A percentile compares a stretch with the other conserved stretches of the same genome.
Conservation (phyloP, 1,139 yeast species). For the Lodderomyces jiufengensis region DNA sequence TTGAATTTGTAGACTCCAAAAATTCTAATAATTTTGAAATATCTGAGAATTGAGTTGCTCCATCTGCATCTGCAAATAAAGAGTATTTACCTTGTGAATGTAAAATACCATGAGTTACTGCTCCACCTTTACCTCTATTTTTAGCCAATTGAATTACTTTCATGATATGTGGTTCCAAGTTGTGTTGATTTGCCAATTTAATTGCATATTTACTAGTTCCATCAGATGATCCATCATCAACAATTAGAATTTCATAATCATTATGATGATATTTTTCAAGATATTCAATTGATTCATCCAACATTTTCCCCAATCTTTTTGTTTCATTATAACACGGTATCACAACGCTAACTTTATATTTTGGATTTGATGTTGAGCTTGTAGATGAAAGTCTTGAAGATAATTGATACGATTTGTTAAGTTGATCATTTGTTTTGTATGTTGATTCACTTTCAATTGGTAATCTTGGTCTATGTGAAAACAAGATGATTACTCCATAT, state of each 20-base stretch:
- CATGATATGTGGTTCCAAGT: constrained; percentile 55
- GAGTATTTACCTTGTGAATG: constrained; percentile 69
- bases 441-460: constrained; percentile 49
- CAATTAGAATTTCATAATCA: constrained; percentile 73
- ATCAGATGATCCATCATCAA: constrained; percentile 90
- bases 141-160: constrained; percentile 64
- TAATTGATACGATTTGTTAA: constrained; percentile 19
- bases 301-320: constrained; percentile 65
- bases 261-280: constrained; percentile 34
- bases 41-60: constrained; percentile 84
- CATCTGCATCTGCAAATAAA: constrained; percentile 96
- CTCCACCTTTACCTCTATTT: constrained; percentile 97
- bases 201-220: constrained; percentile 75
- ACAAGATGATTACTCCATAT: constrained; percentile 41
- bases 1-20: constrained; percentile 23
- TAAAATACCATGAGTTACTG: constrained; percentile 90
- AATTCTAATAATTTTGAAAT: constrained; percentile 49
- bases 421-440: constrained; percentile 41
- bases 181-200: constrained; percentile 51
- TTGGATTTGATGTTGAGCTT: constrained; percentile 20
- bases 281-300: constrained; percentile 68
- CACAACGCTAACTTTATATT: constrained; percentile 63
- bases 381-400: constrained; percentile 25
- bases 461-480: constrained; percentile 65
- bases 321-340: constrained; percentile 92